A percentile compares a stretch with the other conserved stretches of the same genome.
These are phyloP conservation scores for Choiromyces venosus DNA, from an alignment of 495 filamentous ascomycete genomes.

Conservation along the genomic window DNA sequence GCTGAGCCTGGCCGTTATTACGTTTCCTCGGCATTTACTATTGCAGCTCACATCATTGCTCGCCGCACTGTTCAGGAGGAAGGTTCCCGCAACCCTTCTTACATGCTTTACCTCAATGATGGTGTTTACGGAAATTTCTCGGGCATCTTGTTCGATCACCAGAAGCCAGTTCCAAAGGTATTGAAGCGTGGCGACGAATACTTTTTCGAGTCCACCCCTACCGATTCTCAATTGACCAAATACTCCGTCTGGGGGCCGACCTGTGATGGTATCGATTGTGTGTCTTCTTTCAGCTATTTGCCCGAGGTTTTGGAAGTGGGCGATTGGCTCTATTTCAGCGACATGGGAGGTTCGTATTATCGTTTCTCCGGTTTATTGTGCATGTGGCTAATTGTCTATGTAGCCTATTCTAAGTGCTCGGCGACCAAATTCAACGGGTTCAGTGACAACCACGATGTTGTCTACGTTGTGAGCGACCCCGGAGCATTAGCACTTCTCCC, in stretches of 20 bases:
- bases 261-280: slow-evolving; percentile 94
- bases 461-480: slow-evolving; percentile 89
- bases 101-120: slow-evolving; percentile 96
- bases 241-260: slow-evolving; percentile 99
- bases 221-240: slow-evolving; percentile 45
- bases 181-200: slow-evolving; percentile 59
- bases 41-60: slow-evolving; percentile 93
- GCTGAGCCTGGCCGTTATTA: slow-evolving; percentile 96
- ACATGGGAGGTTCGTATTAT: slow-evolving; percentile 65
- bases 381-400: slow-evolving; percentile 23
- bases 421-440: slow-evolving; percentile 99
- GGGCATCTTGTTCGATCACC: slow-evolving; percentile 98
- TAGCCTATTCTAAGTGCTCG: slow-evolving; percentile 91
- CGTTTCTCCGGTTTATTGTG: neutral
- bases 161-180: slow-evolving; percentile 78
- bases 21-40: slow-evolving; percentile 82
- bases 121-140: slow-evolving; percentile 97
- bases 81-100: slow-evolving; percentile 56
- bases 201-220: slow-evolving; percentile 51
- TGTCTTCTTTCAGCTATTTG: slow-evolving; percentile 69
- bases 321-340: slow-evolving; percentile 97
- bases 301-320: slow-evolving; percentile 72
- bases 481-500: slow-evolving; percentile 73
- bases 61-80: slow-evolving; percentile 73
- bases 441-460: slow-evolving; percentile 79